Evolutionary conservation across 345 rosid genomes (phyloP).

Genomic region (Acer yangbiense): DNA sequence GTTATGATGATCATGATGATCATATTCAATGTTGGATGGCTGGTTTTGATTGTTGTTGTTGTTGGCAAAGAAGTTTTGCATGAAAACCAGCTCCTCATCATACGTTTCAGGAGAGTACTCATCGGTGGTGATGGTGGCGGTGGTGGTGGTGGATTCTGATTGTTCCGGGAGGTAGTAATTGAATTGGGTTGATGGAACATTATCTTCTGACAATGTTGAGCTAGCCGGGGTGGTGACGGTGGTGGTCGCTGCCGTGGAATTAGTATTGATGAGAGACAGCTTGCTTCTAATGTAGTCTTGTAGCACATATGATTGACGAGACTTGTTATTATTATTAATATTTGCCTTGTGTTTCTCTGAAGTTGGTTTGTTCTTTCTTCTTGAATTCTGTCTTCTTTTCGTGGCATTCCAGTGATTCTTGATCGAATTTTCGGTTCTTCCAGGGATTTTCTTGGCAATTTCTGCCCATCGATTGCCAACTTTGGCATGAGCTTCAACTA

Average conservation of each 20-base stretch:
- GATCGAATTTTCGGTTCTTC: constrained; percentile 86
- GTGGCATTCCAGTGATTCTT: constrained; percentile 99
- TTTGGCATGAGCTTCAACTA: constrained; percentile 71
- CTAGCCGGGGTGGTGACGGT: constrained; percentile 32
- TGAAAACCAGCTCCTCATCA: constrained; percentile 71
- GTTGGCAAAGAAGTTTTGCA: constrained; percentile 58
- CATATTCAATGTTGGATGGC: constrained; percentile 18
- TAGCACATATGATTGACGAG: constrained; percentile 58
- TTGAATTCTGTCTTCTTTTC: constrained; percentile 75
- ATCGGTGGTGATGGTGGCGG: not conserved
- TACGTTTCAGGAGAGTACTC: constrained; percentile 26
- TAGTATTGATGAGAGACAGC: constrained; percentile 21
- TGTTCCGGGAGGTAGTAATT: constrained; percentile 42
- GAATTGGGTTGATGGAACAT: constrained; percentile 25
- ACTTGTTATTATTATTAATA: constrained; percentile 4
- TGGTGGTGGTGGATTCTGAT: constrained; percentile 21
- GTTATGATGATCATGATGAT: not conserved
- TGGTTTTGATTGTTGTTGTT: constrained; percentile 16
- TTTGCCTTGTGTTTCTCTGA: constrained; percentile 23
- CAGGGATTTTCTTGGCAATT: constrained; percentile 80
- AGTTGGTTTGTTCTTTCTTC: constrained; percentile 58
- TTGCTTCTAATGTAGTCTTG: constrained; percentile 80
- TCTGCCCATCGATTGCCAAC: constrained; percentile 96
- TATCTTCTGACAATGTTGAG: constrained; percentile 37
- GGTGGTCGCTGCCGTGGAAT: constrained; percentile 9